Conservation (phyloP, 2,329 filamentous ascomycete genomes). For the Paecilomyces formosus region DNA sequence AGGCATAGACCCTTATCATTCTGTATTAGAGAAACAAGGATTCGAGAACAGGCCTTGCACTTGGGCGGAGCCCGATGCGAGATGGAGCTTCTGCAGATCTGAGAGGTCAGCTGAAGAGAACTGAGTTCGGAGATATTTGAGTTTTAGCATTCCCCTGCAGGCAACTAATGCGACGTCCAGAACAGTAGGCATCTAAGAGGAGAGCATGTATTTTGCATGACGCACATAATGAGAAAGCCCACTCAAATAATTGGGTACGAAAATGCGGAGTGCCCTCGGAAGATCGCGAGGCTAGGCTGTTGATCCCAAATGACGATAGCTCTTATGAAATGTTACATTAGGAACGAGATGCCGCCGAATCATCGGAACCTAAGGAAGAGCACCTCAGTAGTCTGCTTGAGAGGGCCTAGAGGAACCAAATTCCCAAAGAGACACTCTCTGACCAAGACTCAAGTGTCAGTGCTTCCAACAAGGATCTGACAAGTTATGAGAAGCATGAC, state of each 20-base stretch:
- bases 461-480: neutral
- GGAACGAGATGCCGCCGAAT: neutral
- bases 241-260: neutral
- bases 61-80: conserved; percentile 29
- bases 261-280: neutral
- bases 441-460: neutral
- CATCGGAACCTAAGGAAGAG: neutral
- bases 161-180: neutral
- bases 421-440: neutral
- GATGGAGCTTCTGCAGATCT: conserved; percentile 31
- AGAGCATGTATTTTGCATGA: neutral
- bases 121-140: conserved; percentile 15
- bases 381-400: neutral
- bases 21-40: conserved; percentile 15
- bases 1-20: conserved; percentile 25
- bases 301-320: neutral
- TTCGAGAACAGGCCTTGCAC: conserved; percentile 26
- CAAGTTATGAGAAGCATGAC: neutral
- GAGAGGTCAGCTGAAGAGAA: conserved; percentile 35
- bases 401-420: neutral
- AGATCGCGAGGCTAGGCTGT: neutral
- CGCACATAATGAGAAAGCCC: neutral
- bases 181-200: neutral
- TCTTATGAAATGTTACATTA: neutral
- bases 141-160: conserved; percentile 8